Evolutionary conservation across 2,329 filamentous ascomycete species (phyloP).

Genomic region (Purpureocillium lavendulum): DNA sequence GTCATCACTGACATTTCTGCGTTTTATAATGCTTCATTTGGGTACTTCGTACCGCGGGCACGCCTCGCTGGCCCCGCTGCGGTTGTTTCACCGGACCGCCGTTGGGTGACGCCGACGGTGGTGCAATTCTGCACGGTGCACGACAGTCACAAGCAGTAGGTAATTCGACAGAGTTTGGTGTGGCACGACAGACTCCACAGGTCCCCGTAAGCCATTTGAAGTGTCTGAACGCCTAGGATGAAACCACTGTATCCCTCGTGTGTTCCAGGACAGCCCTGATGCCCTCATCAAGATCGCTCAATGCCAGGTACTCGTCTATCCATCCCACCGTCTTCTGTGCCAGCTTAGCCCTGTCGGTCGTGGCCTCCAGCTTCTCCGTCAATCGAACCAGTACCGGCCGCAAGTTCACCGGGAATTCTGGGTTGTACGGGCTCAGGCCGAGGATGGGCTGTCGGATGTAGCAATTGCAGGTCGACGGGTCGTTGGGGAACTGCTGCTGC

Average conservation of each 20-base stretch:
- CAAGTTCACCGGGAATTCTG: conserved; percentile 66
- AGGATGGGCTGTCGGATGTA: conserved; percentile 63
- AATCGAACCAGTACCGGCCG: conserved; percentile 56
- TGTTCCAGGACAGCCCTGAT: conserved; percentile 48
- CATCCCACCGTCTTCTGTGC: conserved; percentile 41
- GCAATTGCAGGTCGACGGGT: conserved; percentile 59
- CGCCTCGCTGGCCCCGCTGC: too few relatives aligned
- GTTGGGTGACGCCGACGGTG: too few relatives aligned
- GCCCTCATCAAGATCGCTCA: conserved; percentile 44
- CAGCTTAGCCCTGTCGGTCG: conserved; percentile 36
- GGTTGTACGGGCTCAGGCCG: conserved; percentile 52
- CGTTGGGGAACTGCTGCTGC: conserved; percentile 47
- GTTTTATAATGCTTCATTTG: too few relatives aligned
- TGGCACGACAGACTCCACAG: too few relatives aligned
- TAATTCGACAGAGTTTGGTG: too few relatives aligned
- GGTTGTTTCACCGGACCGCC: too few relatives aligned
- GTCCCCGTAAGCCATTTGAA: too few relatives aligned
- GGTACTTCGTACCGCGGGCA: too few relatives aligned
- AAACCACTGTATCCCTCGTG: conserved; percentile 29
- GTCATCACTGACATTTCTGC: too few relatives aligned
- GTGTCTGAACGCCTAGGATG: neutral
- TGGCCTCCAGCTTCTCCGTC: conserved; percentile 37
- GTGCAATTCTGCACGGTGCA: too few relatives aligned
- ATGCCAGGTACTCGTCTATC: conserved; percentile 43
- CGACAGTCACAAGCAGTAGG: too few relatives aligned